Evolutionary conservation across 306 rosid species (phyloP).

Genomic region (Rosa multiflora): DNA sequence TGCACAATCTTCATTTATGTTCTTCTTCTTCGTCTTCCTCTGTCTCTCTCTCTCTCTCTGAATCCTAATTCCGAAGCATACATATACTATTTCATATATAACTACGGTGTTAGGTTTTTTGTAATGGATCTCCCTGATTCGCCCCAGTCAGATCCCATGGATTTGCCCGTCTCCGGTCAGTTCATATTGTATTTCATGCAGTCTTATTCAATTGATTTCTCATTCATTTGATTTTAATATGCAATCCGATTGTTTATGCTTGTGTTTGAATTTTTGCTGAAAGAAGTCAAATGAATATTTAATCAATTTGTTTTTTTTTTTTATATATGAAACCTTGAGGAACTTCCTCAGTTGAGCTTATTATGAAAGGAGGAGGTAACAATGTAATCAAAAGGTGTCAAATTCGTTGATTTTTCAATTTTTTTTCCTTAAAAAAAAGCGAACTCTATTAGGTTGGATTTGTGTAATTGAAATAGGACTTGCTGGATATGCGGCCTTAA

Average conservation of each 20-base stretch:
- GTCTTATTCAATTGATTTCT: not conserved
- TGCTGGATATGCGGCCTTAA: not conserved
- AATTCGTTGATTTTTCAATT: not conserved
- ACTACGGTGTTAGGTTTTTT: no score
- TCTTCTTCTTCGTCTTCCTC: no score
- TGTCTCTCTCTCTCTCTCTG: no score
- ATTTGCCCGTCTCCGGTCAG: slow-evolving; percentile 16
- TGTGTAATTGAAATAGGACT: no score
- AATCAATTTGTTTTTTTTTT: not conserved
- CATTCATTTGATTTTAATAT: not conserved
- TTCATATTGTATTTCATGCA: not conserved
- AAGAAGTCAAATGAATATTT: not conserved
- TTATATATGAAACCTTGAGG: not conserved
- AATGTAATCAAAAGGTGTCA: not conserved
- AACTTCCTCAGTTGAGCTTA: not conserved
- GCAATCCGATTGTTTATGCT: not conserved
- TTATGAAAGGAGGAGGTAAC: no score
- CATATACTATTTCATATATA: no score
- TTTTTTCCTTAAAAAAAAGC: not conserved
- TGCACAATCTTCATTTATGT: no score
- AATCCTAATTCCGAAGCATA: no score
- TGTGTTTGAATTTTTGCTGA: not conserved
- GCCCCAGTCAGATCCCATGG: not conserved
- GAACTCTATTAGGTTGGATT: not conserved
- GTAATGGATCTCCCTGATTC: no score